A percentile compares a stretch with the other conserved stretches of the same genome.
phyloP scores from a whole-genome alignment of 2,329 filamentous ascomycete species.

The Cytospora piceicola region DNA sequence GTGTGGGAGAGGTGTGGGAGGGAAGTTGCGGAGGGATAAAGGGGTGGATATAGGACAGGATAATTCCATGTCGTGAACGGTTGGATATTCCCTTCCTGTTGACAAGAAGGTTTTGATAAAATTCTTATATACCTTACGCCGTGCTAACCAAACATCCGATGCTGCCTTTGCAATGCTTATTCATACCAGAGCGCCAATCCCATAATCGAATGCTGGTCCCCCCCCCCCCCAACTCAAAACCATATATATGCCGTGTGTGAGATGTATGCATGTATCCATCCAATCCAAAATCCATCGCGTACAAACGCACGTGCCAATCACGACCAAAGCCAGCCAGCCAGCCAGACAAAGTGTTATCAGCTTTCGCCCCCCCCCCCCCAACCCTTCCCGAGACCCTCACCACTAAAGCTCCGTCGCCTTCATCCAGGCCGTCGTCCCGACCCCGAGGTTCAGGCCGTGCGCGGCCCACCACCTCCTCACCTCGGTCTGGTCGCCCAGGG shows the following conservation, averaged over 20 bases:
- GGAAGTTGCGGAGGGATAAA: slow-evolving; percentile 11
- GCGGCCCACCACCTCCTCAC: slow-evolving; percentile 86
- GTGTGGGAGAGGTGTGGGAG: slow-evolving; percentile 62
- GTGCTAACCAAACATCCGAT: slow-evolving; percentile 17
- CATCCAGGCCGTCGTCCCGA: slow-evolving; percentile 90
- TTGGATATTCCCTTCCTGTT: neutral
- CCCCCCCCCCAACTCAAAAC: neutral
- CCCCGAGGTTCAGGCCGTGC: slow-evolving; percentile 79
- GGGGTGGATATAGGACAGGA: neutral
- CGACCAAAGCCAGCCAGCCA: neutral
- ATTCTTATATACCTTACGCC: slow-evolving; percentile 28
- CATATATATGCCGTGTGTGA: neutral
- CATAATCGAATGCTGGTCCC: neutral
- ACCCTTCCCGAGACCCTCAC: neutral
- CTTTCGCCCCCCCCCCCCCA: rapidly evolving
- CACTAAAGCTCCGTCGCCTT: slow-evolving; percentile 70
- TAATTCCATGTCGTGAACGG: neutral
- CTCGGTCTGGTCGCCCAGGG: slow-evolving; percentile 69
- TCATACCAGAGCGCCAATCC: slow-evolving; percentile 2
- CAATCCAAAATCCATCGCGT: neutral
- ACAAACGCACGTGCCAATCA: neutral
- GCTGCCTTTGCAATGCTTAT: neutral
- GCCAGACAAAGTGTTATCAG: neutral
- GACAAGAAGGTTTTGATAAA: neutral
- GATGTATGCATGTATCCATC: neutral